A percentile compares a stretch with the other conserved stretches of the same genome.
phyloP scores from a whole-genome alignment of 805 yeast species.

The Starmerella riodocensis region DNA sequence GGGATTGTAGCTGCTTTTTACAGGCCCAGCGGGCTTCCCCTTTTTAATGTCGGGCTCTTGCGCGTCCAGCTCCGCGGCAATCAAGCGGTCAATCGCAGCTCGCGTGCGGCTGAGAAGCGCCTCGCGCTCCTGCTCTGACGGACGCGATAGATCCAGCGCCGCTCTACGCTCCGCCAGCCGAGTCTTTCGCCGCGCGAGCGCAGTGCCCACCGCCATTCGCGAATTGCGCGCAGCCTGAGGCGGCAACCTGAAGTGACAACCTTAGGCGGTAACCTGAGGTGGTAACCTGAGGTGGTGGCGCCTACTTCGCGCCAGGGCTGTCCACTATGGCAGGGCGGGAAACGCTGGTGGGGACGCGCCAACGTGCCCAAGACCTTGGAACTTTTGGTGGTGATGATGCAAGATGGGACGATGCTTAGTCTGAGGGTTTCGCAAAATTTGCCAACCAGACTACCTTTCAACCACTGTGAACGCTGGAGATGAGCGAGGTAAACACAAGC shows the following conservation, averaged over 20 bases:
- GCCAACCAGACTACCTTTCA: neutral
- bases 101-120: constrained; percentile 44
- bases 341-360: too few species aligned
- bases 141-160: constrained; percentile 30
- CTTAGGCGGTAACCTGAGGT: too few species aligned
- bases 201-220: neutral
- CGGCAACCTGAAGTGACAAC: too few species aligned
- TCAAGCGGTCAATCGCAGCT: constrained; percentile 39
- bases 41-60: neutral
- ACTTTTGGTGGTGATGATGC: too few species aligned
- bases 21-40: neutral
- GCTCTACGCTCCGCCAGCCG: neutral
- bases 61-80: constrained; percentile 24
- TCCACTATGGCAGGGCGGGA: too few species aligned
- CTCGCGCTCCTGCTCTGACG: constrained; percentile 35
- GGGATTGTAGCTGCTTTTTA: neutral
- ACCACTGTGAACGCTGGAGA: constrained; percentile 1
- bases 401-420: neutral
- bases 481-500: constrained; percentile 34
- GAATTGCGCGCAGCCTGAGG: too few species aligned
- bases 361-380: too few species aligned
- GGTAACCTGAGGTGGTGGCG: too few species aligned
- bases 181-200: neutral
- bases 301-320: too few species aligned
- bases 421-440: constrained; percentile 1